These are phyloP conservation scores for Zelonia costaricensis DNA, from an alignment of 208 protist genomes.

Conservation along the genomic window DNA sequence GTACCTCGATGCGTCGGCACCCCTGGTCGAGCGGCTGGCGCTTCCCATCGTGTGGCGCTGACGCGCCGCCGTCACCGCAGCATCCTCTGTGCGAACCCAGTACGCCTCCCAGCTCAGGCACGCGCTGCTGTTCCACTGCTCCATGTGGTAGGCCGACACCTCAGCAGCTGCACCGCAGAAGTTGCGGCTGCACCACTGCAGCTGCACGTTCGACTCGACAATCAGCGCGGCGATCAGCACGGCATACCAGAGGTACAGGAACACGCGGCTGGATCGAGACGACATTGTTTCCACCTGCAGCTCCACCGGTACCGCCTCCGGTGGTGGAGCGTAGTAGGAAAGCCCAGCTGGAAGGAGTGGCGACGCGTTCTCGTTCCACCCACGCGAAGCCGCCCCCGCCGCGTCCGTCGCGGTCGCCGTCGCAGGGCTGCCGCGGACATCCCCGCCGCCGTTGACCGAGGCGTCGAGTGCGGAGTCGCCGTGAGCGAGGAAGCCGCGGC, in stretches of 20 bases:
- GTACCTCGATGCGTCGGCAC: too few species aligned
- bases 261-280: conserved; percentile 37
- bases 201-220: conserved; percentile 51
- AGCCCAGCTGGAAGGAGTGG: background rate
- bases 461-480: too few species aligned
- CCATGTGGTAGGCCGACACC: conserved; percentile 41
- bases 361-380: too few species aligned
- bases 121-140: conserved; percentile 53
- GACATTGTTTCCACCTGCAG: conserved; percentile 82
- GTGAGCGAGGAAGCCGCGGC: too few species aligned
- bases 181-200: conserved; percentile 72
- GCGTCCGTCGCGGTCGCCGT: background rate
- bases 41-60: too few species aligned
- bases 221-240: conserved; percentile 56
- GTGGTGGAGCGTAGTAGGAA: background rate
- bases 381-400: too few species aligned
- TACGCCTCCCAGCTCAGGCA: conserved; percentile 33
- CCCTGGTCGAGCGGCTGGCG: too few species aligned
- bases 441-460: too few species aligned
- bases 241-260: conserved; percentile 74
- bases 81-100: conserved; percentile 8
- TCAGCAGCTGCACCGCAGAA: conserved; percentile 43
- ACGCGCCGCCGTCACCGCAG: background rate
- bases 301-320: conserved; percentile 28
- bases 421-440: too few species aligned